phyloP scores from a whole-genome alignment of 257 asterid species.

The Marsdenia floribunda region DNA sequence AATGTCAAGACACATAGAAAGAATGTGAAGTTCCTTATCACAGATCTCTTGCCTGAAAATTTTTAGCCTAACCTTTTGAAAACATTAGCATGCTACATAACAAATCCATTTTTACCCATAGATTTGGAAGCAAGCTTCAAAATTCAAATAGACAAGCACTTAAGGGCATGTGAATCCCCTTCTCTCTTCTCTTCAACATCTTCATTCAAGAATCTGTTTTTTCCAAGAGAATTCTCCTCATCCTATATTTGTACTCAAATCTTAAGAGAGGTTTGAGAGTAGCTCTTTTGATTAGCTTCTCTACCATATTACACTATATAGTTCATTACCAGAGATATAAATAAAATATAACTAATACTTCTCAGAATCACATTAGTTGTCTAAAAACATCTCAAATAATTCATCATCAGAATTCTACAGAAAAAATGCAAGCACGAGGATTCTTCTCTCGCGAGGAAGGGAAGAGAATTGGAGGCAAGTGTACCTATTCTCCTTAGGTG shows the following conservation, averaged over 20 bases:
- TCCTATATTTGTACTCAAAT: neutral
- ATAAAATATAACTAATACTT: neutral
- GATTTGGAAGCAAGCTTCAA: neutral
- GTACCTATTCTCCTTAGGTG: slow-evolving; percentile 77
- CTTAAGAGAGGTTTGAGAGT: neutral
- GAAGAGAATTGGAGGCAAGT: neutral
- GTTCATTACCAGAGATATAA: neutral
- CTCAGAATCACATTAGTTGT: neutral
- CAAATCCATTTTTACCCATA: neutral
- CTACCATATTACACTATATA: neutral
- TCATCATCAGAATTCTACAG: neutral
- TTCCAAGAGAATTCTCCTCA: neutral
- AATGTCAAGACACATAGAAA: neutral
- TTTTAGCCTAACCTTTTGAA: neutral
- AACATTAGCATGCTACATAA: neutral
- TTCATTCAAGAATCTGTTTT: neutral
- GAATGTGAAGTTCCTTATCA: neutral
- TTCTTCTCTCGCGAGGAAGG: neutral
- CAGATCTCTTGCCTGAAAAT: neutral
- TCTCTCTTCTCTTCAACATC: too few relatives aligned
- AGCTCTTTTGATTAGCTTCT: neutral
- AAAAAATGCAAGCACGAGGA: neutral
- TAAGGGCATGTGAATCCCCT: neutral
- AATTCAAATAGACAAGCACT: neutral
- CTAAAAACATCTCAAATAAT: neutral